Percentiles rank a stretch among this genome's conserved stretches.
Evolutionary conservation across 2,329 filamentous ascomycete species (phyloP).

Genomic region (Dactylellina leptospora): DNA sequence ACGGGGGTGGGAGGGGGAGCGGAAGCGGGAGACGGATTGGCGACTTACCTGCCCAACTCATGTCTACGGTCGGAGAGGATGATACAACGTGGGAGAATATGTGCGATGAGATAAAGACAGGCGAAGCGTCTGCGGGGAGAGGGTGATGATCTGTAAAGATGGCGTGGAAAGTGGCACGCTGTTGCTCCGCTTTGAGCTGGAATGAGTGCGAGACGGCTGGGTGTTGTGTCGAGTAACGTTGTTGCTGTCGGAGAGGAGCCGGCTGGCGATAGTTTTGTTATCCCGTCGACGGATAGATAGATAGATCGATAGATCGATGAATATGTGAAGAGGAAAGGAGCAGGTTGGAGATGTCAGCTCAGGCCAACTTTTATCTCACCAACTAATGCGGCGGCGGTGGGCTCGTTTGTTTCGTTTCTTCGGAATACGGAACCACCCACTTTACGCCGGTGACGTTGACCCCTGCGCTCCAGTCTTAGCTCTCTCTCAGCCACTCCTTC

Average conservation of each 20-base stretch:
- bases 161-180: neutral
- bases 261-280: too few relatives aligned
- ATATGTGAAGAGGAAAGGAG: too few relatives aligned
- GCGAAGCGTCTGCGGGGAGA: neutral
- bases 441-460: slow-evolving; percentile 40
- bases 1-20: neutral
- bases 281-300: too few relatives aligned
- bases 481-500: neutral
- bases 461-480: neutral
- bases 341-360: too few relatives aligned
- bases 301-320: too few relatives aligned
- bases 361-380: neutral
- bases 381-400: neutral
- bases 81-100: slow-evolving; percentile 7
- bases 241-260: too few relatives aligned
- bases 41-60: slow-evolving; percentile 52
- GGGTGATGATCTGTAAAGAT: slow-evolving; percentile 12
- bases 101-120: neutral
- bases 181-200: slow-evolving; percentile 46
- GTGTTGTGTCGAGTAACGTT: slow-evolving; percentile 27
- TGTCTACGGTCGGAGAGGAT: slow-evolving; percentile 20
- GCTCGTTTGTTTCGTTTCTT: too few relatives aligned
- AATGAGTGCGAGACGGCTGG: slow-evolving; percentile 40
- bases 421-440: slow-evolving; percentile 37
- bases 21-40: neutral